Conservation (phyloP, 306 rosid species). For the Alnus rubra region DNA sequence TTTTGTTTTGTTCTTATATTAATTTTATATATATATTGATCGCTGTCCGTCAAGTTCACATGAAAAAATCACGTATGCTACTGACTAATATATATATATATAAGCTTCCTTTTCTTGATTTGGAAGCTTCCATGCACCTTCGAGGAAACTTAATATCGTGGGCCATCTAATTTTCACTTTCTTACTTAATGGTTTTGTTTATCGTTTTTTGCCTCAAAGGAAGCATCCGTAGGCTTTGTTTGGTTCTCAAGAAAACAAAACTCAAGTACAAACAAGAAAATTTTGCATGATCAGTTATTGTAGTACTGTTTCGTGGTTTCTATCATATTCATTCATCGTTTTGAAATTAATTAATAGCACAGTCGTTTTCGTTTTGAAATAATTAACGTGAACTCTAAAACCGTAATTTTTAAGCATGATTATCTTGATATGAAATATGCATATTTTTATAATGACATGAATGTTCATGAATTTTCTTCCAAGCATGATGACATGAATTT, state of each 20-base stretch:
- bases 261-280: neutral
- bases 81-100: neutral
- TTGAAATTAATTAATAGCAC: neutral
- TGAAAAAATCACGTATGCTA: neutral
- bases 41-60: neutral
- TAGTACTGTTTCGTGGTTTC: neutral
- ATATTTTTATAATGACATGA: too few species aligned
- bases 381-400: too few species aligned
- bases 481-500: too few species aligned
- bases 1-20: neutral
- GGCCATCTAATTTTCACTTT: conserved; percentile 29
- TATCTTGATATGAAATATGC: too few species aligned
- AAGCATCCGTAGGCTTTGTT: neutral
- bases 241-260: neutral
- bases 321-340: neutral
- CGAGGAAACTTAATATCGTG: conserved; percentile 36
- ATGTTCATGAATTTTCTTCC: too few species aligned
- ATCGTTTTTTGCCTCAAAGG: conserved; percentile 2
- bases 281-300: neutral
- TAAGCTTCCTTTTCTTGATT: neutral
- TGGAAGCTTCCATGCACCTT: conserved; percentile 55
- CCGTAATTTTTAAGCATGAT: too few species aligned
- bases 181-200: conserved; percentile 1
- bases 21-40: neutral
- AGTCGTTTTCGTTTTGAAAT: too few species aligned